A percentile compares a stretch with the other conserved stretches of the same genome.
phyloP scores from a whole-genome alignment of 306 rosid genomes.

The Prunus padus region DNA sequence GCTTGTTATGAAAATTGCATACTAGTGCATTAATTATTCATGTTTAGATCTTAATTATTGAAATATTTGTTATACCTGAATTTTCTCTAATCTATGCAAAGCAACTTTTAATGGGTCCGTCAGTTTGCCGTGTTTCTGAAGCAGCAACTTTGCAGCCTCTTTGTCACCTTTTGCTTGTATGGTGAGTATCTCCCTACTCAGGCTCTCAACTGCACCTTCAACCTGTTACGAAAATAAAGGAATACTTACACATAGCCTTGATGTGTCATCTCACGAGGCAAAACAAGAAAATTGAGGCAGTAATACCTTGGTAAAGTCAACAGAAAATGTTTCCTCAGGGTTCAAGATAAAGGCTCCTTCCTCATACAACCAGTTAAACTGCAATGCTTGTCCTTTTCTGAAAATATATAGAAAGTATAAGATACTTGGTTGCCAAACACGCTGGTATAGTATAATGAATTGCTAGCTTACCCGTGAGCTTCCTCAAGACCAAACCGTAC shows the following conservation, averaged over 20 bases:
- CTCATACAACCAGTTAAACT: constrained; percentile 87
- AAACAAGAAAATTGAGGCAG: constrained; percentile 6
- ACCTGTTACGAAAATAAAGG: constrained; percentile 37
- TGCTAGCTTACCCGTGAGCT: constrained; percentile 86
- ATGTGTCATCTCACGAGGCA: not conserved
- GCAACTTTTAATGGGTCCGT: constrained; percentile 64
- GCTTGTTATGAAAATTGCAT: not conserved
- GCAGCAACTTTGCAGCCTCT: constrained; percentile 71
- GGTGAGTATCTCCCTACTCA: constrained; percentile 86
- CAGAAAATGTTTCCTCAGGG: constrained; percentile 60
- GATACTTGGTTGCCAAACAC: constrained; percentile 26
- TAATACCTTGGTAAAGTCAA: constrained; percentile 79
- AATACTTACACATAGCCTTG: not conserved
- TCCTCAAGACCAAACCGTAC: constrained; percentile 85
- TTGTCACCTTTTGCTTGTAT: constrained; percentile 94
- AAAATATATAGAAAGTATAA: constrained; percentile 27
- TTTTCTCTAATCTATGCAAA: constrained; percentile 59
- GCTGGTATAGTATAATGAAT: not conserved
- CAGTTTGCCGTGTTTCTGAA: constrained; percentile 53
- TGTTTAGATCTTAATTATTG: not conserved
- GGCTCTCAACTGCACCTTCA: constrained; percentile 80
- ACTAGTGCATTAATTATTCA: not conserved
- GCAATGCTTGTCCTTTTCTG: constrained; percentile 97
- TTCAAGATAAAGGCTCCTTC: constrained; percentile 74
- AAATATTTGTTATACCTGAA: constrained; percentile 55